Percentiles rank a stretch among this genome's conserved stretches.
Conservation (phyloP, 1,284 basidiomycete genomes). For the Apiotrichum domesticum region DNA sequence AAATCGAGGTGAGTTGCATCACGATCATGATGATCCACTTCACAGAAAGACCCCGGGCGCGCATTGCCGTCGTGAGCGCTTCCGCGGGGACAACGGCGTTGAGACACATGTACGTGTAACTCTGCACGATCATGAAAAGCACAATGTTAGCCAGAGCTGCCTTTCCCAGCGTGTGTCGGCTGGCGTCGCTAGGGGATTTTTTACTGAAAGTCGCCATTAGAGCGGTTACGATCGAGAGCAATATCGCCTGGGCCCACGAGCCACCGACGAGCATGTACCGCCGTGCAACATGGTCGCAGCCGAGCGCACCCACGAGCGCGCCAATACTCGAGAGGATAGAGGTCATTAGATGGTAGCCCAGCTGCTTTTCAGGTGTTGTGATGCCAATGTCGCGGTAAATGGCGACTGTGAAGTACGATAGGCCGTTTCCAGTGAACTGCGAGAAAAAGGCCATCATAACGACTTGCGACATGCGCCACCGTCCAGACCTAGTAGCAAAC, state of each 20-base stretch:
- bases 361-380: slow-evolving; percentile 24
- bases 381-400: slow-evolving; percentile 29
- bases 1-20: slow-evolving; percentile 29
- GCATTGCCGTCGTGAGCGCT: slow-evolving; percentile 54
- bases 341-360: slow-evolving; percentile 54
- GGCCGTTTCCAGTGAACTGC: slow-evolving; percentile 49
- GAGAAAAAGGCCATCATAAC: slow-evolving; percentile 17
- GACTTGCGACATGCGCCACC: slow-evolving; percentile 6
- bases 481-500: not conserved
- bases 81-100: slow-evolving; percentile 58
- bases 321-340: slow-evolving; percentile 52
- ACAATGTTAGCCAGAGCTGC: slow-evolving; percentile 1
- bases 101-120: slow-evolving; percentile 29
- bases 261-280: not conserved
- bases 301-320: slow-evolving; percentile 37
- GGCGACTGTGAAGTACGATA: slow-evolving; percentile 48
- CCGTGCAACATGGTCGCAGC: slow-evolving; percentile 12
- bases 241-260: not conserved
- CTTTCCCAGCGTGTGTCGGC: not conserved
- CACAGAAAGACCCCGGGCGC: slow-evolving; percentile 55
- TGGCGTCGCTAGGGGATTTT: not conserved
- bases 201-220: not conserved
- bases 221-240: not conserved
- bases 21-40: slow-evolving; percentile 48
- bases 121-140: slow-evolving; percentile 3